Conservation (phyloP, 2,329 filamentous ascomycete species). For the Sporothrix mexicana region DNA sequence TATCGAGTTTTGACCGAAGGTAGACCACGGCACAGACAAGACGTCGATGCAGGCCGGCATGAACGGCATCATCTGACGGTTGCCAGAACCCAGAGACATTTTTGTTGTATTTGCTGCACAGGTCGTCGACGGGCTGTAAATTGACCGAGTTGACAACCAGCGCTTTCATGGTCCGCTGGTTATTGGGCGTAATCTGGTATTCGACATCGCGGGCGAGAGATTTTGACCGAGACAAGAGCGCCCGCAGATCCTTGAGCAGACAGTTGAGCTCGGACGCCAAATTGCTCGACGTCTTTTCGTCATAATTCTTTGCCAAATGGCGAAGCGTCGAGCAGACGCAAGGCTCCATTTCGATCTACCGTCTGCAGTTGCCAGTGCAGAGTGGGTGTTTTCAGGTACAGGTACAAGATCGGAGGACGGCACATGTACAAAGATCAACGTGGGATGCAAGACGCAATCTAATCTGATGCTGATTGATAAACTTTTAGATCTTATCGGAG, state of each 20-base stretch:
- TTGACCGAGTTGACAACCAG: conserved; percentile 39
- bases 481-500: too few species aligned
- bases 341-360: not conserved
- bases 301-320: not conserved
- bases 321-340: not conserved
- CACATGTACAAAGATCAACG: too few species aligned
- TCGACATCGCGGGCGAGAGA: conserved; percentile 42
- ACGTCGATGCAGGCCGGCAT: conserved; percentile 42
- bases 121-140: conserved; percentile 30
- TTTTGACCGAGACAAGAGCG: conserved; percentile 42
- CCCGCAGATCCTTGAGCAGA: conserved; percentile 14
- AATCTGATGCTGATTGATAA: too few species aligned
- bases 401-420: too few species aligned
- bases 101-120: conserved; percentile 31
- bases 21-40: conserved; percentile 44
- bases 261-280: conserved; percentile 14
- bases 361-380: too few species aligned
- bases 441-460: too few species aligned
- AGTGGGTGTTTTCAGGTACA: too few species aligned
- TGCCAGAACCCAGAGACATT: conserved; percentile 42
- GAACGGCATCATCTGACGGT: conserved; percentile 12
- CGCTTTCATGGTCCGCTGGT: conserved; percentile 44
- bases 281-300: not conserved
- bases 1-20: conserved; percentile 42
- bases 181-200: conserved; percentile 43